These are phyloP conservation scores for Neoarthrinium moseri DNA, from an alignment of 2,329 filamentous ascomycete genomes.

Conservation along the genomic window DNA sequence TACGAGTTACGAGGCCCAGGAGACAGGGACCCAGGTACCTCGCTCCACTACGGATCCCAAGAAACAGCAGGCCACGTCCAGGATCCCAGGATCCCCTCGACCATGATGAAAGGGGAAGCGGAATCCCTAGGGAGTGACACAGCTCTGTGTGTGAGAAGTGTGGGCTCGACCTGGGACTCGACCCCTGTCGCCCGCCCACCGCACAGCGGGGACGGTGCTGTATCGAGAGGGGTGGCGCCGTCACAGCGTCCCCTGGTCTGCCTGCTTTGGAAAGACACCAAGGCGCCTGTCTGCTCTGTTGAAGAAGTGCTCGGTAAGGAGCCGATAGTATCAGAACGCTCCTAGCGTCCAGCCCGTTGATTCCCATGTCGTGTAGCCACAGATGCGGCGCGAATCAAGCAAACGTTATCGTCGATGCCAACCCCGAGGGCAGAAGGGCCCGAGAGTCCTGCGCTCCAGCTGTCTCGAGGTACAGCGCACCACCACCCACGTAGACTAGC, in stretches of 20 bases:
- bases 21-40: neutral
- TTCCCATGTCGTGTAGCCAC: too few species aligned
- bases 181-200: constrained; percentile 12
- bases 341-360: constrained; percentile 1
- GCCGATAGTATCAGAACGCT: constrained; percentile 6
- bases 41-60: constrained; percentile 2
- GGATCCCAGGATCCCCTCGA: constrained; percentile 3
- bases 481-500: too few species aligned
- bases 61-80: constrained; percentile 18
- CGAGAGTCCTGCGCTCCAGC: too few species aligned
- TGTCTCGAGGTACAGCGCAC: too few species aligned
- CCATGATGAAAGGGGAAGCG: constrained; percentile 34
- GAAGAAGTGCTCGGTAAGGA: neutral
- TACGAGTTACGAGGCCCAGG: too few species aligned
- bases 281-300: neutral
- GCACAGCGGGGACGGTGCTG: neutral
- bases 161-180: constrained; percentile 23
- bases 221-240: too few species aligned
- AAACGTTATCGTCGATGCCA: too few species aligned
- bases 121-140: constrained; percentile 32
- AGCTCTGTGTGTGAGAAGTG: constrained; percentile 38
- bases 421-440: too few species aligned
- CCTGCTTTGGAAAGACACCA: neutral
- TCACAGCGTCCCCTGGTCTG: neutral
- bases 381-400: too few species aligned